Conservation (phyloP, 257 asterid species). For the Echites panduratus region DNA sequence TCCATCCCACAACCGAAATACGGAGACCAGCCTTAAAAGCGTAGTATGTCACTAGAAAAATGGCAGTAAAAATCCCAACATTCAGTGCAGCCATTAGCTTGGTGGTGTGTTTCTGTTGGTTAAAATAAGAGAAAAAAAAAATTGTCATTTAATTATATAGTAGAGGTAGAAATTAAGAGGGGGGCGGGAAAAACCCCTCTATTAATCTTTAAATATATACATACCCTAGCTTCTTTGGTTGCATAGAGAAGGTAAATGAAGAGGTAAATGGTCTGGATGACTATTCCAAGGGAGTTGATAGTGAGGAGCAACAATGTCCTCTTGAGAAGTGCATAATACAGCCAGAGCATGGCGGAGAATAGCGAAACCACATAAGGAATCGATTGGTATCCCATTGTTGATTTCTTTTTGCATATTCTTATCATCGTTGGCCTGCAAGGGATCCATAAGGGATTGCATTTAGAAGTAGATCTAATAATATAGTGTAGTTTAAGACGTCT, state of each 20-base stretch:
- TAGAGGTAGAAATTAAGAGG: too few species aligned
- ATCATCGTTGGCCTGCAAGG: slow-evolving; percentile 52
- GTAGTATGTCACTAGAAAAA: slow-evolving; percentile 21
- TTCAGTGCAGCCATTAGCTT: slow-evolving; percentile 18
- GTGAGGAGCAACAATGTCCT: slow-evolving; percentile 46
- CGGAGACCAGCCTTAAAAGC: slow-evolving; percentile 15
- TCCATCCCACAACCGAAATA: slow-evolving; percentile 38
- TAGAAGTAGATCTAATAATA: too few species aligned
- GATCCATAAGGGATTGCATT: too few species aligned
- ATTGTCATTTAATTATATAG: not conserved
- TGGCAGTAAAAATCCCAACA: slow-evolving; percentile 22
- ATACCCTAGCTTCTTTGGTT: slow-evolving; percentile 43
- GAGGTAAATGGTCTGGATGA: slow-evolving; percentile 58
- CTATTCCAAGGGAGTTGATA: slow-evolving; percentile 61
- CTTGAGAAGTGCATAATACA: slow-evolving; percentile 68
- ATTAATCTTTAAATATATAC: too few species aligned
- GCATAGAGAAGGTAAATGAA: slow-evolving; percentile 44
- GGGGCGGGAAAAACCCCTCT: too few species aligned
- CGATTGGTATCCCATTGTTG: slow-evolving; percentile 66
- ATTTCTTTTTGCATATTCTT: slow-evolving; percentile 50
- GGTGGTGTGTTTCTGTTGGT: slow-evolving; percentile 34
- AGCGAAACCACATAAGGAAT: slow-evolving; percentile 62
- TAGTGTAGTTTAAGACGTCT: too few species aligned
- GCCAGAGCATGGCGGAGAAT: slow-evolving; percentile 68
- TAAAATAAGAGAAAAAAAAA: too few species aligned